A percentile compares a stretch with the other conserved stretches of the same genome.
phyloP scores from a whole-genome alignment of 805 yeast genomes.

The Saccharomycopsis malanga region DNA sequence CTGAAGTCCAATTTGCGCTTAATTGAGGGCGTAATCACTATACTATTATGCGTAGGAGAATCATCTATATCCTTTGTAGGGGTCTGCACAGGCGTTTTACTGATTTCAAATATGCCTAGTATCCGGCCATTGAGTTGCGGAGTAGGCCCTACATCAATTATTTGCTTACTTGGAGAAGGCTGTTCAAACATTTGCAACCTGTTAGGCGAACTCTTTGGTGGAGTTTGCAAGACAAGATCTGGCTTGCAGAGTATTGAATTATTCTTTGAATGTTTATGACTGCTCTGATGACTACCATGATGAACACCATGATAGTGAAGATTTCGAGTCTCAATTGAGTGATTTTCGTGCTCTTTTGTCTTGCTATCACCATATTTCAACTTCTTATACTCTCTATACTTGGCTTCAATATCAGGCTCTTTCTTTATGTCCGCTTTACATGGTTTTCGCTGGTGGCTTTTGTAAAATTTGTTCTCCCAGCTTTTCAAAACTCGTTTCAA shows the following conservation, averaged over 20 bases:
- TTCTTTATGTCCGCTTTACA: slow-evolving; percentile 19
- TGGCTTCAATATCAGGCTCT: slow-evolving; percentile 11
- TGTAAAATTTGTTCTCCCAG: slow-evolving; percentile 18
- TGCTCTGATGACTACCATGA: neutral
- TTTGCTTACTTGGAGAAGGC: slow-evolving; percentile 2
- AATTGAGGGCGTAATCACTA: slow-evolving; percentile 10
- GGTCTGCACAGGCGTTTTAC: neutral
- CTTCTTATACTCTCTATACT: slow-evolving; percentile 16
- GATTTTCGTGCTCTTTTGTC: neutral
- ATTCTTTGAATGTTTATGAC: neutral
- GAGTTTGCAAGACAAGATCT: slow-evolving; percentile 8
- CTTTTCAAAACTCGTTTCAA: slow-evolving; percentile 14
- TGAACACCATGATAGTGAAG: neutral
- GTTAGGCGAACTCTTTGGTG: slow-evolving; percentile 12
- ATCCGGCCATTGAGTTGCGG: slow-evolving; percentile 21
- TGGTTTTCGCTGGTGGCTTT: slow-evolving; percentile 16
- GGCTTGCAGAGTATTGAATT: neutral
- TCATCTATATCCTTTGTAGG: slow-evolving; percentile 16
- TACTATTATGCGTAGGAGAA: slow-evolving; percentile 9
- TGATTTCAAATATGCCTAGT: slow-evolving; percentile 15
- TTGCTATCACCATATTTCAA: slow-evolving; percentile 1
- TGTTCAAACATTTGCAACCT: no score
- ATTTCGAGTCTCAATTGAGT: no score
- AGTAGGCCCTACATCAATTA: slow-evolving; percentile 17
- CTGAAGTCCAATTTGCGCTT: slow-evolving; percentile 11